These are phyloP conservation scores for Moringa oleifera DNA, from an alignment of 345 rosid species.

Conservation along the genomic window DNA sequence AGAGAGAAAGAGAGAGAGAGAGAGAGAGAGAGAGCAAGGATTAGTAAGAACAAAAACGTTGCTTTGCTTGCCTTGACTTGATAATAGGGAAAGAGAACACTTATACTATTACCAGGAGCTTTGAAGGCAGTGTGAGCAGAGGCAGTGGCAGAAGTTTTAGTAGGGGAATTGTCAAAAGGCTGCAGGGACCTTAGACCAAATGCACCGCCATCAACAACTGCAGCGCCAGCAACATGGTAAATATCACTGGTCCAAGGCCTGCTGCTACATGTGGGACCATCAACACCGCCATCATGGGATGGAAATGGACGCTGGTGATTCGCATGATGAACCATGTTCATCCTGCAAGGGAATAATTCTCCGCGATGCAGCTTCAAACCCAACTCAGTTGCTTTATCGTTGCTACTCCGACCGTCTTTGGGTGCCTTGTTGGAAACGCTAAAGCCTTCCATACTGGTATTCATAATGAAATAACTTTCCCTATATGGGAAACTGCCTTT, in stretches of 20 bases:
- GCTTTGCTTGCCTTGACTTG: background rate
- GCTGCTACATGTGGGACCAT: slow-evolving; percentile 26
- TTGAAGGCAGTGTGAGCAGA: slow-evolving; percentile 21
- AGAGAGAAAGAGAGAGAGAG: background rate
- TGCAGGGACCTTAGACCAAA: slow-evolving; percentile 16
- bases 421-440: slow-evolving; percentile 36
- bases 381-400: slow-evolving; percentile 18
- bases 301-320: slow-evolving; percentile 31
- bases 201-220: slow-evolving; percentile 9
- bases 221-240: slow-evolving; percentile 12
- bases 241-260: slow-evolving; percentile 11
- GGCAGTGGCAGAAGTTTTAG: slow-evolving; percentile 1
- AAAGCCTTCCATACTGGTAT: slow-evolving; percentile 23
- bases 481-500: slow-evolving; percentile 10
- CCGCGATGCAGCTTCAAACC: slow-evolving; percentile 26
- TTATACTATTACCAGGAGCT: slow-evolving; percentile 25
- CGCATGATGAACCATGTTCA: slow-evolving; percentile 27
- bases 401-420: slow-evolving; percentile 11
- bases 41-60: slow-evolving; percentile 2
- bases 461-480: slow-evolving; percentile 14
- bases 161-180: slow-evolving; percentile 24
- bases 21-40: slow-evolving; percentile 20
- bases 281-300: slow-evolving; percentile 7
- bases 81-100: background rate
- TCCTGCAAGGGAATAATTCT: slow-evolving; percentile 17